Conservation (phyloP, 345 rosid species). For the Eucalyptus marginata region DNA sequence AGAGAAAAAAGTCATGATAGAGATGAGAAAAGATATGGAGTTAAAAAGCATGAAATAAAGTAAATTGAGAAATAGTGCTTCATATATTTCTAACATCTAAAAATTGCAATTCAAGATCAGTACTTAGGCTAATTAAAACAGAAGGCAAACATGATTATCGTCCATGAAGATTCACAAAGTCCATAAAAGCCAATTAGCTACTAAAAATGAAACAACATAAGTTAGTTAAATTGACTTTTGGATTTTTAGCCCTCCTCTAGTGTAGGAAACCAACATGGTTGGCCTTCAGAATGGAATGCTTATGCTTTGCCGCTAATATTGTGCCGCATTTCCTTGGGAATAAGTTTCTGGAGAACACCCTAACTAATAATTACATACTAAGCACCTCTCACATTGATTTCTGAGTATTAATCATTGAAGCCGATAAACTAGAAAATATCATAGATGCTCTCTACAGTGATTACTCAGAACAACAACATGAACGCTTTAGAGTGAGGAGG, state of each 20-base stretch:
- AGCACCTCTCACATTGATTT: background rate
- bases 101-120: background rate
- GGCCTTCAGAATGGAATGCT: background rate
- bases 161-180: background rate
- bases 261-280: background rate
- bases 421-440: background rate
- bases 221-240: background rate
- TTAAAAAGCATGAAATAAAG: background rate
- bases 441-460: background rate
- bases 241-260: background rate
- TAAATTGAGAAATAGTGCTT: background rate
- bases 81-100: background rate
- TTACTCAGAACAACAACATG: background rate
- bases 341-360: background rate
- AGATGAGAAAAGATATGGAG: background rate
- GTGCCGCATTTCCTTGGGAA: background rate
- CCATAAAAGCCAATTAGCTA: background rate
- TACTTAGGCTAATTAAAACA: background rate
- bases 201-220: background rate
- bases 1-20: background rate
- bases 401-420: background rate
- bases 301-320: background rate
- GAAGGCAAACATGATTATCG: background rate
- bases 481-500: background rate
- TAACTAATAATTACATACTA: background rate